These are phyloP conservation scores for Helicostylum pulchrum DNA, from an alignment of 192 early-diverging fungal genomes.

Conservation along the genomic window DNA sequence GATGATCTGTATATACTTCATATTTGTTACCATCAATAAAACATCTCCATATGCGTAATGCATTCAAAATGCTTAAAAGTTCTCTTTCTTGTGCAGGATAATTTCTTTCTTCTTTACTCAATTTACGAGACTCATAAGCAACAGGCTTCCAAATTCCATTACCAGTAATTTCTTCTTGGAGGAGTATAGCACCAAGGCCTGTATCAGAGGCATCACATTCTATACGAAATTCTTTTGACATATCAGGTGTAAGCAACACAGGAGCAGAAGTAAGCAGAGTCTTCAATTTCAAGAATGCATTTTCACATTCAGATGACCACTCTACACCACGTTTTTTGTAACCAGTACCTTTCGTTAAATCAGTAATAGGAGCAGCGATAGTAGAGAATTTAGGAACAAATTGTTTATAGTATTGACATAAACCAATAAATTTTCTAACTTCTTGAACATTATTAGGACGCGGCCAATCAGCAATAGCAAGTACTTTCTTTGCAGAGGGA, in stretches of 20 bases:
- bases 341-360: not conserved
- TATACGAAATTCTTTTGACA: not conserved
- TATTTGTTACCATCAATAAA: constrained; percentile 6
- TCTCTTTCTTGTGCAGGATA: constrained; percentile 24
- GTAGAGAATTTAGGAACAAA: constrained; percentile 25
- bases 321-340: not conserved
- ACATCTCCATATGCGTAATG: constrained; percentile 13
- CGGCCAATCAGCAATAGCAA: constrained; percentile 19
- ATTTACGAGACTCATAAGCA: constrained; percentile 34
- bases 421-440: too few species aligned
- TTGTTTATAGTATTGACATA: too few species aligned
- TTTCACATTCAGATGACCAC: constrained; percentile 1
- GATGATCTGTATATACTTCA: constrained; percentile 5
- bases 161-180: too few species aligned
- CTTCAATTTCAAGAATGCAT: not conserved
- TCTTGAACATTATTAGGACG: constrained; percentile 16
- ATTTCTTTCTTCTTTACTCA: constrained; percentile 25
- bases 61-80: constrained; percentile 6
- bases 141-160: too few species aligned
- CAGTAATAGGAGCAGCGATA: constrained; percentile 20
- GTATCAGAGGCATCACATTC: constrained; percentile 13
- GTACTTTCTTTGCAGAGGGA: constrained; percentile 24
- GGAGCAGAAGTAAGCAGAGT: not conserved
- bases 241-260: constrained; percentile 3
- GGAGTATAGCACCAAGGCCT: too few species aligned